These are phyloP conservation scores for Tolypocladium ovalisporum DNA, from an alignment of 2,329 filamentous ascomycete species.

Conservation along the genomic window DNA sequence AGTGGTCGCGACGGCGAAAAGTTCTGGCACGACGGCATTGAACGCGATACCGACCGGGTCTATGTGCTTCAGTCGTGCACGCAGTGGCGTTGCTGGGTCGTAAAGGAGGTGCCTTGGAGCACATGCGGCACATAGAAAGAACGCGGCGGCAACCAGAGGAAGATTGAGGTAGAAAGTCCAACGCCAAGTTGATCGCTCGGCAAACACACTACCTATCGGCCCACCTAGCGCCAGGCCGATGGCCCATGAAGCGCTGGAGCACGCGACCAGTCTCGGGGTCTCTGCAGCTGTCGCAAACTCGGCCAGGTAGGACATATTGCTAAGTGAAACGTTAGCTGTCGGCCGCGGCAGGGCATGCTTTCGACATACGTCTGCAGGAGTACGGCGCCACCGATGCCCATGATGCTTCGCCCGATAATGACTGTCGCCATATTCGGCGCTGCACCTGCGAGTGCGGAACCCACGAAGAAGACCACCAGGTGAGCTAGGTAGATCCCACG, in stretches of 20 bases:
- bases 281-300: background rate
- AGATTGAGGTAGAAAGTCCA: background rate
- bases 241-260: background rate
- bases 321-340: background rate
- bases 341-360: too few species aligned
- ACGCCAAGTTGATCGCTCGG: background rate
- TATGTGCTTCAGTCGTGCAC: background rate
- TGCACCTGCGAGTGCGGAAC: too few species aligned
- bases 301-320: background rate
- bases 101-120: background rate
- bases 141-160: background rate
- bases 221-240: background rate
- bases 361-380: too few species aligned
- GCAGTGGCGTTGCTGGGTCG: background rate
- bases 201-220: background rate
- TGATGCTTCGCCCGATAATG: too few species aligned
- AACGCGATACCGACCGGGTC: background rate
- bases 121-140: background rate
- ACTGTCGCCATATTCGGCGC: too few species aligned
- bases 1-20: background rate
- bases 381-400: too few species aligned
- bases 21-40: background rate
- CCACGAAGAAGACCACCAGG: too few species aligned
- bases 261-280: too few species aligned
- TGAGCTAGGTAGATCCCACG: too few species aligned